Evolutionary conservation across 208 protist species (phyloP), one percentile per base, ranked within the genome.

Genomic region (Trypanosomatidae sp.): DNA sequence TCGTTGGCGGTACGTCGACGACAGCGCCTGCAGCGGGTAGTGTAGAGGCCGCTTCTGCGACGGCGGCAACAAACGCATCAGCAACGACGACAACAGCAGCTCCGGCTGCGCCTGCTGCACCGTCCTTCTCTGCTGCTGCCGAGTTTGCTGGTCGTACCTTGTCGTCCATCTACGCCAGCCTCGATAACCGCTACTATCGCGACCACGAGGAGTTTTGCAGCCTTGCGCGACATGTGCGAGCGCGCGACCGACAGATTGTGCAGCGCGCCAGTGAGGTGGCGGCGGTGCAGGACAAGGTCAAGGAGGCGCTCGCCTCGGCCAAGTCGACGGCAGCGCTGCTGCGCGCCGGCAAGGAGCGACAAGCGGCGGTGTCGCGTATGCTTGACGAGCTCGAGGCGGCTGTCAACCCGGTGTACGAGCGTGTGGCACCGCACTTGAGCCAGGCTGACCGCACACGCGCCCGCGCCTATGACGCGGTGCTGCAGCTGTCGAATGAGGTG

Each of bases 401-500:
- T 7, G 67, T 89, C 18, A 49, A 79, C 40, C 72, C 80, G 3
- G 26, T 38, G 2, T 45, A 21, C 20, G n/a, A 45, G 6, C 2
- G 26, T 16, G 41, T 30, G 2, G 24, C 2, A 18, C 20, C 22
- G 41, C 20, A n/a, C 41, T 45, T 64, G 18, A 43, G 39, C 10
- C 51, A 45, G 18, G 49, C 51, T 0, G 73, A 82, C 48, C 61
- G 62, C 23, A 51, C 48, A 24, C 65, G 79, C 27, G 61, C 56
- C 19, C 46, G 35, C 4, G 66, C 65, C 3, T 85, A 85, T 43
- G 59, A 64, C 13, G 54, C 47, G 26, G 73, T 72, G 5, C 69
- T 89, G 45, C 51, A 60, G 11, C 66, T 89, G 7, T 66, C 80
- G 45, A 72, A 85, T 41, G 72, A 82, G 50, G 69, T 85, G 21